Conservation (phyloP, 495 filamentous ascomycete species). For the Cercophora scortea region DNA sequence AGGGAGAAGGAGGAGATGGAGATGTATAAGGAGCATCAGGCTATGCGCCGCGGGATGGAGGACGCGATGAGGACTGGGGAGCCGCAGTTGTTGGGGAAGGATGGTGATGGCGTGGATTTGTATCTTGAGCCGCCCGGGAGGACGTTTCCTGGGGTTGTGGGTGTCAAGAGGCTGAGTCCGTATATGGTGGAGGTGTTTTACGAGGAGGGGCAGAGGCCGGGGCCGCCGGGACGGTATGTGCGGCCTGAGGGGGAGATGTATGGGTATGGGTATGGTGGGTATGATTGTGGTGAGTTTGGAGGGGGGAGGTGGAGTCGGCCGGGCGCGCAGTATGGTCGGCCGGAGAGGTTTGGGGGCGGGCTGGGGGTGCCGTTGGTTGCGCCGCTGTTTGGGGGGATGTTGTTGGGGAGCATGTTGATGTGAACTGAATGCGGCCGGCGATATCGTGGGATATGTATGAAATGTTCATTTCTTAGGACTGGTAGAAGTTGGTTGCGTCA, state of each 20-base stretch:
- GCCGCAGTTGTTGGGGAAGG: slow-evolving; percentile 12
- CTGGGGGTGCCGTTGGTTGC: slow-evolving; percentile 1
- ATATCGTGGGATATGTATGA: too few relatives aligned
- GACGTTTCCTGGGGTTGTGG: slow-evolving; percentile 12
- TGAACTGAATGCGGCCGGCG: background rate
- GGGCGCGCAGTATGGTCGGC: background rate
- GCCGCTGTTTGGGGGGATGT: background rate
- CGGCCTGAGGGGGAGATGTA: slow-evolving; percentile 19
- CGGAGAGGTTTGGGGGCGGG: background rate
- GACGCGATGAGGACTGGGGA: slow-evolving; percentile 12
- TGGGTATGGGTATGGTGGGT: slow-evolving; percentile 16
- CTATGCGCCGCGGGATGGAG: slow-evolving; percentile 11
- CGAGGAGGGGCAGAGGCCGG: background rate
- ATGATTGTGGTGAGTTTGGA: slow-evolving; percentile 14
- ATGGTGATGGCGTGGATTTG: slow-evolving; percentile 10
- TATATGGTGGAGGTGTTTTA: slow-evolving; percentile 19
- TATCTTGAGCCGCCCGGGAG: slow-evolving; percentile 19
- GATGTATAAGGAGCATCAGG: slow-evolving; percentile 17
- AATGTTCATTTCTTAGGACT: too few relatives aligned
- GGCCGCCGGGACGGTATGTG: slow-evolving; percentile 12
- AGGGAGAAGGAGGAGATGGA: slow-evolving; percentile 11
- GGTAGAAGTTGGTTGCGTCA: too few relatives aligned
- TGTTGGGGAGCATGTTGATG: slow-evolving; percentile 3
- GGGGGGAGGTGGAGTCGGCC: slow-evolving; percentile 12
- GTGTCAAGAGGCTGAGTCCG: slow-evolving; percentile 9